phyloP scores from a whole-genome alignment of 2,329 filamentous ascomycete species.

The Tricladium varicosporioides region DNA sequence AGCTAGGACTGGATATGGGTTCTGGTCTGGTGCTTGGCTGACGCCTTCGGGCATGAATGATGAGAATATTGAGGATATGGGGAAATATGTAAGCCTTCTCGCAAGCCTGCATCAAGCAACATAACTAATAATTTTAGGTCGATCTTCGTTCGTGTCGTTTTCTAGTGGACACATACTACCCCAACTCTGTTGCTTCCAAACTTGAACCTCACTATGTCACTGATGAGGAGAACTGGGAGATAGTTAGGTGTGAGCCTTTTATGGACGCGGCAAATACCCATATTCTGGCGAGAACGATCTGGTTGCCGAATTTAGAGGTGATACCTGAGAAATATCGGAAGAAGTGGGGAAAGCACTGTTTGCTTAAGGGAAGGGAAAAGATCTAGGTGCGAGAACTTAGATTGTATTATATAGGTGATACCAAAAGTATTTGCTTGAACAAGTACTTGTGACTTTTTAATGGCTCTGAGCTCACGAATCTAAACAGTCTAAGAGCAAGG shows the following conservation, averaged over 20 bases:
- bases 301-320: constrained; percentile 71
- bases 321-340: constrained; percentile 69
- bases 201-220: constrained; percentile 79
- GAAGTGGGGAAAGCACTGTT: constrained; percentile 85
- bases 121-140: too few species aligned
- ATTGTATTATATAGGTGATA: background rate
- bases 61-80: constrained; percentile 78
- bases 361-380: constrained; percentile 57
- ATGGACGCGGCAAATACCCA: constrained; percentile 76
- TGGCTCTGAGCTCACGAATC: too few species aligned
- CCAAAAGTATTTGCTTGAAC: background rate
- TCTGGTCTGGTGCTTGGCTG: constrained; percentile 82
- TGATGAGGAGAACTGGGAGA: constrained; percentile 74
- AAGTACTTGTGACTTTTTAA: too few species aligned
- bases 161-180: constrained; percentile 83
- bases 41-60: constrained; percentile 87
- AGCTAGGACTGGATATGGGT: constrained; percentile 61
- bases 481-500: too few species aligned
- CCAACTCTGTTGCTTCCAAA: constrained; percentile 54
- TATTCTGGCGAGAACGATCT: constrained; percentile 72
- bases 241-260: constrained; percentile 72
- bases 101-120: too few species aligned
- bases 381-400: constrained; percentile 6
- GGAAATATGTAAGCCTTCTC: constrained; percentile 69
- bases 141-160: constrained; percentile 76